Evolutionary conservation across 2,329 filamentous ascomycete species (phyloP).

Genomic region (Colletotrichum australisinense): DNA sequence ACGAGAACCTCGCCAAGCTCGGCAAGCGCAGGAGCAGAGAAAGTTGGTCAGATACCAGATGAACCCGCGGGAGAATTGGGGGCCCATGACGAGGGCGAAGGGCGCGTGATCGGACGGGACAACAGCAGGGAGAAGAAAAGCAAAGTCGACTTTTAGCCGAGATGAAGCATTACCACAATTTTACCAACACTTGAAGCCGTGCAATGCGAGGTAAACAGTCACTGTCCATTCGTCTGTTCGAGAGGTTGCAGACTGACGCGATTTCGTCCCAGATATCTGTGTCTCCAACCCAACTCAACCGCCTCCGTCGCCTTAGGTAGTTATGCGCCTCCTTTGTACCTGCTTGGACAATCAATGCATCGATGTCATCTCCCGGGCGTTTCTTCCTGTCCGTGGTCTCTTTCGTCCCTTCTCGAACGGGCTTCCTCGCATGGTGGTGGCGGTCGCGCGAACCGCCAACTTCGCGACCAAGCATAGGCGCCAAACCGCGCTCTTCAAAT

Average conservation of each 20-base stretch:
- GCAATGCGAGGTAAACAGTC: conserved; percentile 12
- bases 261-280: neutral
- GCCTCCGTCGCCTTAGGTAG: neutral
- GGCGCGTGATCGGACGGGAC: conserved; percentile 65
- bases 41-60: conserved; percentile 87
- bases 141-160: conserved; percentile 7
- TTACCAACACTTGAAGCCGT: conserved; percentile 7
- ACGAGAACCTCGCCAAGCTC: conserved; percentile 80
- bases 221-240: neutral
- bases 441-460: too few relatives aligned
- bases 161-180: neutral
- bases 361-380: neutral
- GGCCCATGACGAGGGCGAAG: conserved; percentile 76
- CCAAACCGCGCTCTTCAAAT: neutral
- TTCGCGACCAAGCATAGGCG: neutral
- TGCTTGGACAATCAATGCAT: neutral
- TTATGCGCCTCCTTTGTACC: neutral
- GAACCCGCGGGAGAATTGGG: conserved; percentile 95
- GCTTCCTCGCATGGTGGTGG: neutral
- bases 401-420: neutral
- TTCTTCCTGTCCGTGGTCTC: too few relatives aligned
- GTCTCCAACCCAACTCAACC: neutral
- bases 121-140: neutral
- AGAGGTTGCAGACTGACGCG: neutral
- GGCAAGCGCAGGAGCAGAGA: conserved; percentile 76